These are phyloP conservation scores for Pyrenophora graminea DNA, from an alignment of 2,329 filamentous ascomycete genomes.

Conservation along the genomic window DNA sequence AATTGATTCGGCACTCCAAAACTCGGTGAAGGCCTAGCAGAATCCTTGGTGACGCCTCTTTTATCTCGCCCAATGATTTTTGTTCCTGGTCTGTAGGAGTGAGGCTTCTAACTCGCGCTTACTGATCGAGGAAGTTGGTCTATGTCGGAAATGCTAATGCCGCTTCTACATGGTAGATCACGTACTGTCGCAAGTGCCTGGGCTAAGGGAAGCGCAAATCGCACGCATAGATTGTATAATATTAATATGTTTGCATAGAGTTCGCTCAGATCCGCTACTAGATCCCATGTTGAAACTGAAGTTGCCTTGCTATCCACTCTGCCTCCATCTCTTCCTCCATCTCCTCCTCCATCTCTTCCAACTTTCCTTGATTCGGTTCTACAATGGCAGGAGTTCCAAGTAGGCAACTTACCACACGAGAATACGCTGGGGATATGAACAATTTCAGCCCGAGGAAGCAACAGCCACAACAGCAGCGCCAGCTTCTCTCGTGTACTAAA, in stretches of 20 bases:
- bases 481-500: slow-evolving; percentile 55
- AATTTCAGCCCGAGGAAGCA: slow-evolving; percentile 39
- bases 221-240: background rate
- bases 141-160: background rate
- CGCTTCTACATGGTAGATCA: slow-evolving; percentile 5
- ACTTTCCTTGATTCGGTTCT: background rate
- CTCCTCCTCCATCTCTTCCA: too few species aligned
- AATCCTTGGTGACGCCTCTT: slow-evolving; percentile 20
- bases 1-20: slow-evolving; percentile 30
- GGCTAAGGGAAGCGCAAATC: background rate
- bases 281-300: background rate
- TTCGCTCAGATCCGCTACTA: background rate
- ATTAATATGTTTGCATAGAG: background rate
- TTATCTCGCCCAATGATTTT: slow-evolving; percentile 18
- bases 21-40: slow-evolving; percentile 26
- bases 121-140: slow-evolving; percentile 18
- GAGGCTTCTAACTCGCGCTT: slow-evolving; percentile 31
- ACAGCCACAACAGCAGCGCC: slow-evolving; percentile 49
- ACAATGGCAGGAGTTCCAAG: slow-evolving; percentile 17
- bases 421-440: slow-evolving; percentile 7
- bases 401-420: slow-evolving; percentile 18
- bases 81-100: slow-evolving; percentile 21
- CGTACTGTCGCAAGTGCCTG: background rate
- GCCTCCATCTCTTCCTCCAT: too few species aligned
- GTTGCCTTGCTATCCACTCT: background rate